These are phyloP conservation scores for Sporopachydermia cereana DNA, from an alignment of 1,139 yeast species.

Conservation along the genomic window DNA sequence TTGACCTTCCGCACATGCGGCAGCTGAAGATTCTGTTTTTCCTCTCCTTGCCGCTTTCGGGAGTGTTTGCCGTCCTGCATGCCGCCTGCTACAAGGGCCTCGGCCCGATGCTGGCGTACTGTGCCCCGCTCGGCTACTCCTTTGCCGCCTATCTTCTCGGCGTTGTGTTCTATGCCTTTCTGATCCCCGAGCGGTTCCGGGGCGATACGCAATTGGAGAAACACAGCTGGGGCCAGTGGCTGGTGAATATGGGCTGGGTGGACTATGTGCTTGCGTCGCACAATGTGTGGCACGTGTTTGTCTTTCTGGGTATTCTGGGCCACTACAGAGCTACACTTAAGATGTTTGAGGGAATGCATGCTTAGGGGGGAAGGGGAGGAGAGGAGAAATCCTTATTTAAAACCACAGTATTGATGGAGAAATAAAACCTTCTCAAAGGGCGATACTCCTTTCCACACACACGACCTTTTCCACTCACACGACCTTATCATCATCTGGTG, in stretches of 20 bases:
- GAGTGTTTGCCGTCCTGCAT: slow-evolving; percentile 52
- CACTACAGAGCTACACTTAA: slow-evolving; percentile 70
- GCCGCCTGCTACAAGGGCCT: slow-evolving; percentile 49
- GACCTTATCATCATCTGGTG: too few relatives aligned
- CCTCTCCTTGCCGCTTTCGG: slow-evolving; percentile 66
- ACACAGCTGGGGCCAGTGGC: slow-evolving; percentile 35
- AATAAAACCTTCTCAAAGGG: too few relatives aligned
- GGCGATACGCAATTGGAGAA: slow-evolving; percentile 32
- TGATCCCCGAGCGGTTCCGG: slow-evolving; percentile 86
- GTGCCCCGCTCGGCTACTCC: slow-evolving; percentile 53
- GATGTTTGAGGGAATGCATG: slow-evolving; percentile 40
- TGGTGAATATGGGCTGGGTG: slow-evolving; percentile 74
- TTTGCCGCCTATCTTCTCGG: slow-evolving; percentile 70
- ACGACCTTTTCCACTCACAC: too few relatives aligned
- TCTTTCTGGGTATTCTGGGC: slow-evolving; percentile 74
- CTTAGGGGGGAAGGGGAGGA: neutral
- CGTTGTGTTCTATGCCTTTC: slow-evolving; percentile 76
- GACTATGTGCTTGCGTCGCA: slow-evolving; percentile 70
- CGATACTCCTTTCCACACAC: too few relatives aligned
- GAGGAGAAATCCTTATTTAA: neutral
- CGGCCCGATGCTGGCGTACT: slow-evolving; percentile 36
- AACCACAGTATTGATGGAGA: too few relatives aligned
- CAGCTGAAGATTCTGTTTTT: slow-evolving; percentile 75
- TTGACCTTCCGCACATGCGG: slow-evolving; percentile 79
- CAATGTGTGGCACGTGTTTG: slow-evolving; percentile 89